A percentile compares a stretch with the other conserved stretches of the same genome.
These are phyloP conservation scores for Fusarium albosuccineum DNA, from an alignment of 2,329 filamentous ascomycete species.

Conservation along the genomic window DNA sequence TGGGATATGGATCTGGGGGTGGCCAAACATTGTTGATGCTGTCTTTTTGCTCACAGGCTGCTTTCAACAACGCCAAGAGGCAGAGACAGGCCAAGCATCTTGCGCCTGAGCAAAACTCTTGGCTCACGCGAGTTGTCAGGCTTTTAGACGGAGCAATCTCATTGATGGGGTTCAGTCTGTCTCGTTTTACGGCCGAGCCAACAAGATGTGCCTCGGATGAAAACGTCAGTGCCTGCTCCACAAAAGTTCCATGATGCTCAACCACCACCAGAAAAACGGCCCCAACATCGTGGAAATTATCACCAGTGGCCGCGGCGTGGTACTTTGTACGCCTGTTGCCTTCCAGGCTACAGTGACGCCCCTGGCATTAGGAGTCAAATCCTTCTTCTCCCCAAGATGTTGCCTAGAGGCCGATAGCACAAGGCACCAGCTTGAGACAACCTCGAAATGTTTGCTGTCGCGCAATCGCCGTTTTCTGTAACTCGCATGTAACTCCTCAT, in stretches of 20 bases:
- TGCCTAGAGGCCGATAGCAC: slow-evolving; percentile 1
- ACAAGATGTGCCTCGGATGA: not conserved
- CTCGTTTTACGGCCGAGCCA: not conserved
- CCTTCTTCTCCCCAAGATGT: not conserved
- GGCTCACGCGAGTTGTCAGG: slow-evolving; percentile 24
- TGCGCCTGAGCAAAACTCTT: slow-evolving; percentile 13
- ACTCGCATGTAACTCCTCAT: slow-evolving; percentile 28
- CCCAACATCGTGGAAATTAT: slow-evolving; percentile 1
- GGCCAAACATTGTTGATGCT: slow-evolving; percentile 7
- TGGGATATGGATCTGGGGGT: slow-evolving; percentile 17
- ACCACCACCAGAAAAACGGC: not conserved
- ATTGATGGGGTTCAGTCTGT: not conserved
- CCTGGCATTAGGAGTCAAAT: not conserved
- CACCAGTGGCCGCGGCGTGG: not conserved
- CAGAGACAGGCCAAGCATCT: no score
- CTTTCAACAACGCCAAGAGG: no score
- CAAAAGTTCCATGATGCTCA: not conserved
- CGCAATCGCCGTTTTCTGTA: slow-evolving; percentile 44
- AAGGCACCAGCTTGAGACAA: slow-evolving; percentile 31
- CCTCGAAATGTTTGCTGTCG: slow-evolving; percentile 41
- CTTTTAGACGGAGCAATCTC: not conserved
- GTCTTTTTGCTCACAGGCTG: no score
- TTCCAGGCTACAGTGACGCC: not conserved
- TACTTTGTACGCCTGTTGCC: slow-evolving; percentile 2
- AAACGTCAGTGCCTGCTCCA: not conserved